phyloP scores from a whole-genome alignment of 331 rosid genomes.

The Quercus tomentella region DNA sequence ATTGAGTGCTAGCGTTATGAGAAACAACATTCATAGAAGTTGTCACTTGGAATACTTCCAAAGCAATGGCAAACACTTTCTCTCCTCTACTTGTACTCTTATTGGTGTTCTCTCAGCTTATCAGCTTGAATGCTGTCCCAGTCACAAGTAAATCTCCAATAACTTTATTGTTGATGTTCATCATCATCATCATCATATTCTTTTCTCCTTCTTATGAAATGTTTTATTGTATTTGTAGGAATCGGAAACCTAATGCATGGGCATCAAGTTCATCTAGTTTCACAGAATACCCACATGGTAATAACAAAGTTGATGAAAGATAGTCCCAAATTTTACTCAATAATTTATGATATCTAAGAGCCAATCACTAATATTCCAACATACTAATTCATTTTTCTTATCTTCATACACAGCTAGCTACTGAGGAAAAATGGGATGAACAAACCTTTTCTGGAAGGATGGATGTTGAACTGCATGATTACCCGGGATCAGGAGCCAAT shows the following conservation, averaged over 20 bases:
- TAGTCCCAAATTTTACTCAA: background rate
- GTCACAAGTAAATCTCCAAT: constrained; percentile 56
- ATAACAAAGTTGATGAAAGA: background rate
- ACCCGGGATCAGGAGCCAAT: constrained; percentile 78
- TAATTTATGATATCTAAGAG: background rate
- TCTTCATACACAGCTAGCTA: constrained; percentile 31
- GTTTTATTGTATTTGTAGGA: constrained; percentile 40
- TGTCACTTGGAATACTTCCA: constrained; percentile 1
- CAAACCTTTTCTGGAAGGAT: constrained; percentile 38
- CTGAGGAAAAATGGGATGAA: constrained; percentile 28
- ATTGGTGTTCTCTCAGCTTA: constrained; percentile 47
- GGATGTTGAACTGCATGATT: constrained; percentile 74
- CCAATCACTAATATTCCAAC: background rate
- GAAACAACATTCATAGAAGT: constrained; percentile 14
- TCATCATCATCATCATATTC: background rate
- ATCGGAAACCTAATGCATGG: constrained; percentile 48
- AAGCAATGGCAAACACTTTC: constrained; percentile 38
- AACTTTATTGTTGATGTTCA: background rate
- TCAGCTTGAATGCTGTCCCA: constrained; percentile 64
- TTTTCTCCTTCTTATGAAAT: background rate
- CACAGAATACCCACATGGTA: constrained; percentile 49
- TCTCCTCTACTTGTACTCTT: constrained; percentile 51
- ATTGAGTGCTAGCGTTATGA: constrained; percentile 26
- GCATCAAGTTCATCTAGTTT: constrained; percentile 23
- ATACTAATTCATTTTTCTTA: background rate